Evolutionary conservation across 164 flowering plant species (phyloP), one percentile per base, ranked within the genome.

Genomic region (Echeveria elegans): DNA sequence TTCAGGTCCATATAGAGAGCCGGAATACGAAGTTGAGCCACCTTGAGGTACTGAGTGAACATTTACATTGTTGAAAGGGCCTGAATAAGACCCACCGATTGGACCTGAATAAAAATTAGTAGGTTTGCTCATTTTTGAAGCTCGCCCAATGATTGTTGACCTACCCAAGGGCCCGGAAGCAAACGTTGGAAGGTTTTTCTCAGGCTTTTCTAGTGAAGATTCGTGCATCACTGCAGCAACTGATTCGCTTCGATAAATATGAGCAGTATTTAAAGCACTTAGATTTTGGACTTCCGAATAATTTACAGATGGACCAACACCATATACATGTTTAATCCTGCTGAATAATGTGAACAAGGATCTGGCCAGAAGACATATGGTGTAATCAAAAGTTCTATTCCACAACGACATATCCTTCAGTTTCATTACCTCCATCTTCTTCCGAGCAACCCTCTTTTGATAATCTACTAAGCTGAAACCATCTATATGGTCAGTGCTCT

Each of bases 281-380:
- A 78, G 72, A 40, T 72, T 73, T 45, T 72, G 47, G 28, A 41
- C 37, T 8, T 74, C 74, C 31, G 47, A 72, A 8, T 36, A 65
- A 40, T 72, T 80, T 9, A 56, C 62, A 5, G 66, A 66, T 40
- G 74, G 76, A 53, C 68, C 38, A 63, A 83, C 73, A 67, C 88
- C 96, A 76, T 90, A 90, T 6, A 90, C 96, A 61, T 72, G 77
- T 64, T 79, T 84, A 58, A 90, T 87, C 77, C 92, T 81, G 47
- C 71, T 67, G 40, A 80, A 80, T 64, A 85, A 75, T 4, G 98
- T 88, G 75, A 85, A 85, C 1, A 86, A 19, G 1, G 94, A 87
- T 70, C 89, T 79, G 9, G 77, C 91, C 70, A 93, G 70, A 47
- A 93, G 88, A 15, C 69, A 78, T 23, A 85, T 71, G 0, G 80